phyloP scores from a whole-genome alignment of 352 stramenopile species.

The Phytopythium litorale region DNA sequence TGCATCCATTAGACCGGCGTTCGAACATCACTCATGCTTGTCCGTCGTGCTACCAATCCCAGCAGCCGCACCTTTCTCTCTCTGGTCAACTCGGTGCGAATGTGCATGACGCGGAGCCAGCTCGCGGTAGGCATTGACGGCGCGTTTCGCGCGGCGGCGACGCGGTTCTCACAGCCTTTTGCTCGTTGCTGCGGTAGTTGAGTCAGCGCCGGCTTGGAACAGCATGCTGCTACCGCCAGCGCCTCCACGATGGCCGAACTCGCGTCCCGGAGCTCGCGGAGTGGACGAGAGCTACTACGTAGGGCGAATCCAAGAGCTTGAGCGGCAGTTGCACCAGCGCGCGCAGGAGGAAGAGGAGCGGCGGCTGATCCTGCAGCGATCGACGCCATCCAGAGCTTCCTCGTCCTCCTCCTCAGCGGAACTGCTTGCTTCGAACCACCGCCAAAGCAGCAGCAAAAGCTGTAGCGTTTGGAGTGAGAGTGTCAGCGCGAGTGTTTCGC shows the following conservation, averaged over 20 bases:
- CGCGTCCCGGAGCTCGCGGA: conserved; percentile 7
- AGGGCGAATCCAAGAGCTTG: conserved; percentile 19
- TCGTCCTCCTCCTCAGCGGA: not conserved
- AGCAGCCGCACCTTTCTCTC: not conserved
- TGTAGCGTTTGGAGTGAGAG: not conserved
- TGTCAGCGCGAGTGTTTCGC: not conserved
- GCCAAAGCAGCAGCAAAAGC: not conserved
- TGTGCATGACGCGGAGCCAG: not conserved
- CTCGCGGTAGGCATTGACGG: not conserved
- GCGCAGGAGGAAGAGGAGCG: conserved; percentile 27
- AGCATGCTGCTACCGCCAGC: not conserved
- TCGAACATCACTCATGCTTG: not conserved
- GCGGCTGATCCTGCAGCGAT: conserved; percentile 6
- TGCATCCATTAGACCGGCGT: not conserved
- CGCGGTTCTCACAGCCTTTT: not conserved
- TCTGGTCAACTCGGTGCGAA: not conserved
- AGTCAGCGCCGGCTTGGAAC: not conserved
- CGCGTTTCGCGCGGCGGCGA: not conserved
- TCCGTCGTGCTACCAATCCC: not conserved
- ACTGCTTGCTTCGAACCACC: not conserved
- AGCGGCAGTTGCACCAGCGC: conserved; percentile 22
- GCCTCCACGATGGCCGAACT: not conserved
- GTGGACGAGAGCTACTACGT: conserved; percentile 20
- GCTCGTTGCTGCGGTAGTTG: not conserved
- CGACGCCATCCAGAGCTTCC: not conserved